Evolutionary conservation across 2,329 filamentous ascomycete genomes (phyloP), one percentile per base, ranked within the genome.

Genomic region (Beauveria pseudobassiana): DNA sequence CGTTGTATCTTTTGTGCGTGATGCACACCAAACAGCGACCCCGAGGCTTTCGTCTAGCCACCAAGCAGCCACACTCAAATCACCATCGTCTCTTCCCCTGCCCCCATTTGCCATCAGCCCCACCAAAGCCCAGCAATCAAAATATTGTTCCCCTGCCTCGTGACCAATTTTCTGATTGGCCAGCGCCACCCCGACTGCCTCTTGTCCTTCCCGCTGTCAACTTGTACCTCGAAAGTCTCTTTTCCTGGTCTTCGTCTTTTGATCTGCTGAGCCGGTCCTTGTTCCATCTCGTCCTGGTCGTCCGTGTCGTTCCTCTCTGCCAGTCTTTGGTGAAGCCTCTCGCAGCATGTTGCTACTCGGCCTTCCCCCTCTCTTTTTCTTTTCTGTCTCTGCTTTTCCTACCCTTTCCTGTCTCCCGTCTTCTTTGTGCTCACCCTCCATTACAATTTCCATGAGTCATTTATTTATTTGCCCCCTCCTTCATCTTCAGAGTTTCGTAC

Each of bases 161-260:
- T 68, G 71, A 69, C 68, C 71, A 71, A 67, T 73, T 75, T 75
- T 75, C 68, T 76, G 72, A 75, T 75, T 76, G 74, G 74, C 66
- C 69, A 57, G 66, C 62, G 40, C 65, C 69, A 67, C 70, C 26
- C 57, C 46, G 45, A 18, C 38, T 40, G 20, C 30, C 12, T 38
- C 34, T 30, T 26, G 16, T 40, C 38, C 26, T 18, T 14, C 34
- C 10, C 34, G 34, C 68, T 4, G 43, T 24, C 34, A 7, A 71
- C 71, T 72, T 69, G 68, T 72, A 65, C 66, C 66, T 65, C 24
- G 4, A 20, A 59, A 20, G 50, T 61, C 20, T 6, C 51, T 55
- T 38, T 20, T 46, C 10, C 46, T 24, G 16, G 30, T 24, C 50
- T 10, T 51, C 59, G 6, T 46, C 53, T 43, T 46, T 18, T 61